Evolutionary conservation across 2,329 filamentous ascomycete species (phyloP).

Genomic region (Ophiostoma sp.): DNA sequence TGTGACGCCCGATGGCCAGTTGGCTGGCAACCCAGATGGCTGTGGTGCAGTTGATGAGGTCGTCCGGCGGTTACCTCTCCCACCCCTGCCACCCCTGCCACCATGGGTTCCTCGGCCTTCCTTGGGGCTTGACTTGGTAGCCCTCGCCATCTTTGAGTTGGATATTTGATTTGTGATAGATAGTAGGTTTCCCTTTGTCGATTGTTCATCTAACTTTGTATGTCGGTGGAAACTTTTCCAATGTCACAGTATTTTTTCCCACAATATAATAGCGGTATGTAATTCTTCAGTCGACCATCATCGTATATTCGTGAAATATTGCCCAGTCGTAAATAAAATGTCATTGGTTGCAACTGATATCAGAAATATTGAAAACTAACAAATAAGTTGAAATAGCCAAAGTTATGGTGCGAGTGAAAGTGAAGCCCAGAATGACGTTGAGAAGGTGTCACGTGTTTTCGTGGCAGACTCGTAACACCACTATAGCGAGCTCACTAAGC

Average conservation of each 20-base stretch:
- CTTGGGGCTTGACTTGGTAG: background rate
- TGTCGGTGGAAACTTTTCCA: too few relatives aligned
- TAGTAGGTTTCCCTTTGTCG: too few relatives aligned
- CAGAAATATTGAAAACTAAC: background rate
- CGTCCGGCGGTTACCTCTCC: background rate
- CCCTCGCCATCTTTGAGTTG: too few relatives aligned
- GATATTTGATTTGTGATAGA: too few relatives aligned
- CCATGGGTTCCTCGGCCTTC: background rate
- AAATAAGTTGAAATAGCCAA: background rate
- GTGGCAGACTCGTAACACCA: constrained; percentile 24
- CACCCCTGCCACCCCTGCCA: background rate
- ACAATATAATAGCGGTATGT: too few relatives aligned
- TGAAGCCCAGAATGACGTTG: background rate
- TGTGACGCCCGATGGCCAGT: constrained; percentile 51
- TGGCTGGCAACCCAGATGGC: constrained; percentile 39
- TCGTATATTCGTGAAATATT: too few relatives aligned
- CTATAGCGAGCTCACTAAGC: background rate
- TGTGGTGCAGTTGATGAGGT: background rate
- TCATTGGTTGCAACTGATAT: too few relatives aligned
- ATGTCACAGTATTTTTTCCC: too few relatives aligned
- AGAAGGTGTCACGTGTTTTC: constrained; percentile 26
- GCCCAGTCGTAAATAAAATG: too few relatives aligned
- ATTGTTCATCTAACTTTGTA: too few relatives aligned
- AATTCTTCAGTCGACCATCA: too few relatives aligned
- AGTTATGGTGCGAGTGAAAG: background rate